A percentile compares a stretch with the other conserved stretches of the same genome.
Evolutionary conservation across 306 rosid species (phyloP).

Genomic region (Dryas alaskensis): DNA sequence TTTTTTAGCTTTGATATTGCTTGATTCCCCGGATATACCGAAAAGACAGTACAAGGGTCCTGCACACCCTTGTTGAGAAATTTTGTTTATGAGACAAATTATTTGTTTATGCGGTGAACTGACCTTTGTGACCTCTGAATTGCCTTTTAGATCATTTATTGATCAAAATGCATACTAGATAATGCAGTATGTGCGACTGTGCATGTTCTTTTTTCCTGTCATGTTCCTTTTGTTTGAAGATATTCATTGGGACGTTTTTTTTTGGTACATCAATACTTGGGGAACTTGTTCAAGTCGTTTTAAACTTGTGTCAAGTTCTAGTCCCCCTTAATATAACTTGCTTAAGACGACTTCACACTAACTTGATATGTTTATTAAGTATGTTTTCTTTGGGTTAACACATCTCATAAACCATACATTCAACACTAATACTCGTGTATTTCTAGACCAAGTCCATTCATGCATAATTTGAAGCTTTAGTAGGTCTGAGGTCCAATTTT

Average conservation of each 20-base stretch:
- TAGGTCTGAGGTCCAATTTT: too few species aligned
- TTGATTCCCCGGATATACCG: conserved; percentile 37
- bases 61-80: conserved; percentile 45
- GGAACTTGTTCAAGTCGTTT: too few species aligned
- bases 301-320: too few species aligned
- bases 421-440: not conserved
- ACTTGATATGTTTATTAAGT: too few species aligned
- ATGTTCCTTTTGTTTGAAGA: not conserved
- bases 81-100: conserved; percentile 57
- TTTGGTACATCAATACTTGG: too few species aligned
- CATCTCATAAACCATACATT: not conserved
- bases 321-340: not conserved
- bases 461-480: too few species aligned
- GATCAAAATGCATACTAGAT: conserved; percentile 15
- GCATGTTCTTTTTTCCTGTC: not conserved
- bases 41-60: conserved; percentile 34
- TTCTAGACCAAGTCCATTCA: not conserved
- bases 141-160: conserved; percentile 38
- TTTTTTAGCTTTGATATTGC: conserved; percentile 33
- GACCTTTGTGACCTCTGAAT: conserved; percentile 42
- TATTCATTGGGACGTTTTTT: not conserved
- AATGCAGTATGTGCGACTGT: conserved; percentile 12
- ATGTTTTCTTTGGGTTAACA: too few species aligned
- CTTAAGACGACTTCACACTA: too few species aligned
- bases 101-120: conserved; percentile 27